A percentile compares a stretch with the other conserved stretches of the same genome.
phyloP scores from a whole-genome alignment of 75 land plant species.

The Selaginella tamariscina region DNA sequence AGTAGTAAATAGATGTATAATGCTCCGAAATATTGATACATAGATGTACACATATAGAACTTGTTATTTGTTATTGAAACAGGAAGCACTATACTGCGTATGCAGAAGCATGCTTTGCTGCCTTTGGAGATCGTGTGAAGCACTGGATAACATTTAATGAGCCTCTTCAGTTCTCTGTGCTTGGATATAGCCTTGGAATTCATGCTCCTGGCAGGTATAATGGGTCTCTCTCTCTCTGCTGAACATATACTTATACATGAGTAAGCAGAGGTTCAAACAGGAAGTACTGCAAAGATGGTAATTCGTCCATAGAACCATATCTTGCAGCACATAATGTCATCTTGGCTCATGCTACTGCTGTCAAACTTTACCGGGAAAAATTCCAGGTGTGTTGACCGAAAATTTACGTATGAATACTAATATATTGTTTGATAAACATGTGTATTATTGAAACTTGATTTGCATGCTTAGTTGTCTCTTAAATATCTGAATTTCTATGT shows the following conservation, averaged over 20 bases:
- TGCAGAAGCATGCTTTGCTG: conserved; percentile 44
- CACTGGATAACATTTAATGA: conserved; percentile 76
- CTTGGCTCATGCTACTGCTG: conserved; percentile 8
- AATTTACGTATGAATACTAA: neutral
- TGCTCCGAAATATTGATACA: no score
- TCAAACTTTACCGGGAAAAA: neutral
- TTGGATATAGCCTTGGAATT: conserved; percentile 37
- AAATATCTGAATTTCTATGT: neutral
- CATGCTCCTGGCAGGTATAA: conserved; percentile 47
- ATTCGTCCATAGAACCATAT: conserved; percentile 11
- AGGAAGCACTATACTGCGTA: conserved; percentile 43
- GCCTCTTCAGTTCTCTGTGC: conserved; percentile 25
- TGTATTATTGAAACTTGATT: neutral
- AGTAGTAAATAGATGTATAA: no score
- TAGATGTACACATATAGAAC: no score
- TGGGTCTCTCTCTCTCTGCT: no score
- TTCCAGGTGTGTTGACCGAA: conserved; percentile 1
- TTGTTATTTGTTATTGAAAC: conserved; percentile 10
- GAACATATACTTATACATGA: no score
- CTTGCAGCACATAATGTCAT: conserved; percentile 12
- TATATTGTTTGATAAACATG: neutral
- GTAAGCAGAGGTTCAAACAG: conserved; percentile 27
- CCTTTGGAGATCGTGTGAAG: conserved; percentile 68
- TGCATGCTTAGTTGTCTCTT: neutral
- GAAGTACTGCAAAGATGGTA: conserved; percentile 7